These are phyloP conservation scores for Pythium brassicae DNA, from an alignment of 352 stramenopile genomes.

Conservation along the genomic window DNA sequence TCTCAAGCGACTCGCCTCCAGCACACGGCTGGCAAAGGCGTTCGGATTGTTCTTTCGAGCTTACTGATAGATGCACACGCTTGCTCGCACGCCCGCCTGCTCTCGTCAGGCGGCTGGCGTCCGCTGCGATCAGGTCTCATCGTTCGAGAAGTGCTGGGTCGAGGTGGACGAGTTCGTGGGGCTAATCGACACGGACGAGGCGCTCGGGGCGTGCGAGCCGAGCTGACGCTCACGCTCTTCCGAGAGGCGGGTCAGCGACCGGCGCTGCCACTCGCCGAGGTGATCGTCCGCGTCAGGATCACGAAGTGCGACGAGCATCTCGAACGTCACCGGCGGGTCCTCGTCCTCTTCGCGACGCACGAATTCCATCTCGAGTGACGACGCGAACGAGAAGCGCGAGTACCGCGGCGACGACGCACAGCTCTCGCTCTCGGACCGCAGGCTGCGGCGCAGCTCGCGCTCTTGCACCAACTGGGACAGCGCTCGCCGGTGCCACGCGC, in stretches of 20 bases:
- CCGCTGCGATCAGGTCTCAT: constrained; percentile 1
- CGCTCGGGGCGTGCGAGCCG: constrained; percentile 6
- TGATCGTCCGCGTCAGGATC: constrained; percentile 14
- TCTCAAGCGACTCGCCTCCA: not conserved
- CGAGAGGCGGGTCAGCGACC: constrained; percentile 28
- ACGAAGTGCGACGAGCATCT: constrained; percentile 23
- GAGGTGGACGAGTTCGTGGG: constrained; percentile 28
- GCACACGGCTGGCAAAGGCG: not conserved
- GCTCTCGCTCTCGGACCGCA: constrained; percentile 2
- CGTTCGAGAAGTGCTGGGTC: constrained; percentile 20
- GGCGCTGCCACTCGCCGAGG: constrained; percentile 22
- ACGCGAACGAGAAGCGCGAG: constrained; percentile 10
- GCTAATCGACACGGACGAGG: constrained; percentile 1
- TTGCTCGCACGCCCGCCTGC: not conserved
- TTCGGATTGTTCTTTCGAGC: not conserved
- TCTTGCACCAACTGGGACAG: constrained; percentile 35
- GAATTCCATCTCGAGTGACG: constrained; percentile 4
- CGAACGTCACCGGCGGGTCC: constrained; percentile 16
- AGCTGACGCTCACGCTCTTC: constrained; percentile 24
- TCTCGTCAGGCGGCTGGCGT: not conserved
- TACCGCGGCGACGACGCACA: not conserved
- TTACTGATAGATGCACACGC: not conserved
- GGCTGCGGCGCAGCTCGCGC: constrained; percentile 22
- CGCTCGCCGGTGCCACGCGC: constrained; percentile 26
- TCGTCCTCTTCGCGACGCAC: constrained; percentile 4